Percentiles rank a stretch among this genome's conserved stretches.
phyloP scores from a whole-genome alignment of 2,329 filamentous ascomycete species.

The Grosmannia huntii region DNA sequence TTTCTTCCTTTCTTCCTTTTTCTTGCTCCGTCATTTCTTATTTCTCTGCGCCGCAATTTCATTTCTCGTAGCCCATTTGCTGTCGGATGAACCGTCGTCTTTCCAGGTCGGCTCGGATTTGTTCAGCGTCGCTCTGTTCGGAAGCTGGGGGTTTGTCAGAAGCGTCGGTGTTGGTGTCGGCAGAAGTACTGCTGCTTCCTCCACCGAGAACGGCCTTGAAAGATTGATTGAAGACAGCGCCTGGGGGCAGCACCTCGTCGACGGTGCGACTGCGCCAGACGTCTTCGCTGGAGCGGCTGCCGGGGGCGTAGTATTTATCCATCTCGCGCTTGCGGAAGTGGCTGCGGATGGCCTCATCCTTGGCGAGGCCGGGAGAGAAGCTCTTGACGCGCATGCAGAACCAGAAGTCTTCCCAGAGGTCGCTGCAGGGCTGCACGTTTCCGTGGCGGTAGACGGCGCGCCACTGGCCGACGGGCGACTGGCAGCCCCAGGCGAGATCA shows the following conservation, averaged over 20 bases:
- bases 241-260: conserved; percentile 41
- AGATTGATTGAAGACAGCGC: conserved; percentile 27
- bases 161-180: conserved; percentile 11
- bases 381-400: conserved; percentile 84
- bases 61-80: conserved; percentile 17
- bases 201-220: conserved; percentile 24
- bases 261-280: conserved; percentile 61
- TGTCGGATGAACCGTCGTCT: conserved; percentile 24
- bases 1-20: conserved; percentile 6
- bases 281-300: conserved; percentile 67
- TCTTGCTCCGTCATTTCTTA: no score
- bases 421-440: conserved; percentile 59
- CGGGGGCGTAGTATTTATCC: conserved; percentile 54
- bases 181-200: neutral
- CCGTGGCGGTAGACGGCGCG: conserved; percentile 85
- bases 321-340: conserved; percentile 55
- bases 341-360: conserved; percentile 48
- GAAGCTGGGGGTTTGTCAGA: conserved; percentile 11
- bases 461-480: conserved; percentile 82
- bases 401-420: conserved; percentile 91
- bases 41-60: no score
- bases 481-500: conserved; percentile 89
- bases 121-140: conserved; percentile 27
- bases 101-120: conserved; percentile 23
- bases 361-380: conserved; percentile 39